These are phyloP conservation scores for Penicillium cinerascens DNA, from an alignment of 495 filamentous ascomycete species.

Conservation along the genomic window DNA sequence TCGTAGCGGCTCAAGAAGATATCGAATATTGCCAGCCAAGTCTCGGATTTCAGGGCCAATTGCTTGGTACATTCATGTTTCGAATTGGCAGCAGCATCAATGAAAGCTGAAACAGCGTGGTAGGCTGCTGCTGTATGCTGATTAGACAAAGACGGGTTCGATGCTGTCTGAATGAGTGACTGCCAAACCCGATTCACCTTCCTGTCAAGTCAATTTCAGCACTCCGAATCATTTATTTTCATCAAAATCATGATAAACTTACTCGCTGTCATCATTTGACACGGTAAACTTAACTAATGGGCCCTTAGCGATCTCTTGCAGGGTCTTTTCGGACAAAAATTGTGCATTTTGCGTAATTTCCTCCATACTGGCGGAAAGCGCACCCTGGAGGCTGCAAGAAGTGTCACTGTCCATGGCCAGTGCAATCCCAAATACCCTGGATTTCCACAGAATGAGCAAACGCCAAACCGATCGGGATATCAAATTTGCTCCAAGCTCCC, in stretches of 20 bases:
- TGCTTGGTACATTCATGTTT: slow-evolving; percentile 26
- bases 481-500: slow-evolving; percentile 20
- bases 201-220: slow-evolving; percentile 24
- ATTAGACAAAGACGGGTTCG: slow-evolving; percentile 35
- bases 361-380: slow-evolving; percentile 29
- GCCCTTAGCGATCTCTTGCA: slow-evolving; percentile 39
- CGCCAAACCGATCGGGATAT: slow-evolving; percentile 8
- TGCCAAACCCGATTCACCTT: slow-evolving; percentile 38
- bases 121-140: slow-evolving; percentile 41
- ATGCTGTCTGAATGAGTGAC: slow-evolving; percentile 36
- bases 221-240: slow-evolving; percentile 15
- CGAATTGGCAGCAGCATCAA: slow-evolving; percentile 43
- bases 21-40: slow-evolving; percentile 59
- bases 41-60: slow-evolving; percentile 45
- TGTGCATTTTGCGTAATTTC: slow-evolving; percentile 36
- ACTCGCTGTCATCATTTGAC: slow-evolving; percentile 37
- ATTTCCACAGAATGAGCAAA: slow-evolving; percentile 1
- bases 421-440: slow-evolving; percentile 16
- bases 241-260: slow-evolving; percentile 20
- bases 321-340: slow-evolving; percentile 35
- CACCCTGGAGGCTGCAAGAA: slow-evolving; percentile 8
- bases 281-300: slow-evolving; percentile 36
- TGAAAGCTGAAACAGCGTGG: slow-evolving; percentile 45
- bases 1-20: slow-evolving; percentile 74
- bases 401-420: slow-evolving; percentile 25